phyloP scores from a whole-genome alignment of 495 filamentous ascomycete species.

The Penicillium maclennaniae region DNA sequence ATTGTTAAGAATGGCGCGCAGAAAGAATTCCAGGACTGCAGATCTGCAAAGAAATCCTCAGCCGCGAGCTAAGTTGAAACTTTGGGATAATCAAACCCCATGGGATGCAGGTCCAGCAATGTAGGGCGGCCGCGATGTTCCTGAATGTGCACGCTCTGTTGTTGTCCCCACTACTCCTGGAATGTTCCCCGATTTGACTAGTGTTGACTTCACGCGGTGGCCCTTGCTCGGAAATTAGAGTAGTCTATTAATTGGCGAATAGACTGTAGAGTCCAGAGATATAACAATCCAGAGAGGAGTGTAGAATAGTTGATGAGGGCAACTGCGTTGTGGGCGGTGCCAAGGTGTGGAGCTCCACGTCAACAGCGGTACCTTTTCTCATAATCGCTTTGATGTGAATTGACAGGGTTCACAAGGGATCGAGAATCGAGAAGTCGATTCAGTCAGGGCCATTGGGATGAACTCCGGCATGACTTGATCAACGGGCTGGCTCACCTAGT shows the following conservation, averaged over 20 bases:
- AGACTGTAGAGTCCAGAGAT: not conserved
- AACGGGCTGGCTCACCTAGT: conserved; percentile 5
- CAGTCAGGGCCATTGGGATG: conserved; percentile 8
- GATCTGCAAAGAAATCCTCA: conserved; percentile 17
- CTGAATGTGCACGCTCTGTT: not conserved
- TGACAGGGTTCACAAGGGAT: conserved; percentile 2
- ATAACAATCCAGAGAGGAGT: not conserved
- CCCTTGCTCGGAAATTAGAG: not conserved
- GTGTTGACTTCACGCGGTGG: not conserved
- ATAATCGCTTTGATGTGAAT: not conserved
- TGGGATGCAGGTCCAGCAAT: conserved; percentile 16
- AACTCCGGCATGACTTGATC: conserved; percentile 2
- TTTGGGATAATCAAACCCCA: not conserved
- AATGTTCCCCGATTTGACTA: not conserved
- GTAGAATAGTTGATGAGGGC: not conserved
- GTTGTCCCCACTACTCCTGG: conserved; percentile 5
- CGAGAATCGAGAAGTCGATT: not conserved
- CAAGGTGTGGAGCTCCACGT: conserved; percentile 8
- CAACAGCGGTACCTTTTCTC: not conserved
- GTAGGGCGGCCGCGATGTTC: conserved; percentile 10
- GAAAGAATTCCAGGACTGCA: conserved; percentile 16
- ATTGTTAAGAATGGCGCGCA: conserved; percentile 18
- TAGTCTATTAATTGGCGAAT: not conserved
- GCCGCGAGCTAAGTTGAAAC: not conserved
- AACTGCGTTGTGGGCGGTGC: conserved; percentile 3